These are phyloP conservation scores for Furcasterigmium sp. DNA, from an alignment of 2,329 filamentous ascomycete genomes.

Conservation along the genomic window DNA sequence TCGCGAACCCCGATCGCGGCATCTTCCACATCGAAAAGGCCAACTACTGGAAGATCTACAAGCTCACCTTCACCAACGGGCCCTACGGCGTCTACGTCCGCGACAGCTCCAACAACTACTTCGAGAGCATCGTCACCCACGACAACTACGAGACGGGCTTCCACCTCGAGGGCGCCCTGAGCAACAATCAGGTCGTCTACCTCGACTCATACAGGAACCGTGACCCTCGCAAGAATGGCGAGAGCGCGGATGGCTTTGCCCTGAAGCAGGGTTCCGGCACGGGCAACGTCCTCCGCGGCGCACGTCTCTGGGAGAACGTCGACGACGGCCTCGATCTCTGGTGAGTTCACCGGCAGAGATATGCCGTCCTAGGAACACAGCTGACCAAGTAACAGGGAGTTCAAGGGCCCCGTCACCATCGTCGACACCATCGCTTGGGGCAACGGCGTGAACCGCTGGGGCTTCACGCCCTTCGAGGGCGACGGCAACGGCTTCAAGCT, in stretches of 20 bases:
- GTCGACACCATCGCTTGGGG: constrained; percentile 37
- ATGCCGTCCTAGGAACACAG: not conserved
- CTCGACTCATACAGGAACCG: constrained; percentile 38
- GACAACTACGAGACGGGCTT: constrained; percentile 33
- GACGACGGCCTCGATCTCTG: constrained; percentile 34
- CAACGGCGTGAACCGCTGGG: constrained; percentile 37
- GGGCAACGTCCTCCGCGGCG: constrained; percentile 38
- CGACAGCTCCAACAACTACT: constrained; percentile 29
- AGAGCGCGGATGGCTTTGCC: constrained; percentile 43
- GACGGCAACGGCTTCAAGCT: constrained; percentile 44
- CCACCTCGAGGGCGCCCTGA: constrained; percentile 24
- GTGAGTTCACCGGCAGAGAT: not conserved
- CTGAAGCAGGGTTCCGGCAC: constrained; percentile 39
- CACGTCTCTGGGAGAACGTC: constrained; percentile 44
- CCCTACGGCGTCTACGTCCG: constrained; percentile 30
- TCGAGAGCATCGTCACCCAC: constrained; percentile 27
- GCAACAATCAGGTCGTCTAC: constrained; percentile 33
- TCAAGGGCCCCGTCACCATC: constrained; percentile 34
- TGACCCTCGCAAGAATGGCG: constrained; percentile 45
- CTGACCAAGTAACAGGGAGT: constrained; percentile 14
- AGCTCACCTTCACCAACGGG: constrained; percentile 29
- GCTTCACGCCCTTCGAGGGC: constrained; percentile 34
- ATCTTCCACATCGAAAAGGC: constrained; percentile 38
- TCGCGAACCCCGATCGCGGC: constrained; percentile 35
- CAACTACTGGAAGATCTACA: constrained; percentile 40